Percentiles rank a stretch among this genome's conserved stretches.
Conservation (phyloP, 768 basidiomycete species). For the Hygrophoropsis aurantiaca region DNA sequence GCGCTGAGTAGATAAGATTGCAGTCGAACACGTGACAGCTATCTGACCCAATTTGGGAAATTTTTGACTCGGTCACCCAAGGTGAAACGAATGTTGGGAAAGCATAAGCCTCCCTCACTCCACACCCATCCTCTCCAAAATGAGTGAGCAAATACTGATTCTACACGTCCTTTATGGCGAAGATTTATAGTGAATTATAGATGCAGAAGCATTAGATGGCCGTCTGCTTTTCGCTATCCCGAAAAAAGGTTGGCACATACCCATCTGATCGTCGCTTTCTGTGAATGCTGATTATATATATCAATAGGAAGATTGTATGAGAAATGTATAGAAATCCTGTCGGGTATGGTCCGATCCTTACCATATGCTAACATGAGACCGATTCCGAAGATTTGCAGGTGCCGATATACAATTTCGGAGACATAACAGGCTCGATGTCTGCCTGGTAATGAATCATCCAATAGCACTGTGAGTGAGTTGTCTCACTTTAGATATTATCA, state of each 20-base stretch:
- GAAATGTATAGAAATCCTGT: conserved; percentile 81
- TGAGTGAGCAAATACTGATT: no score
- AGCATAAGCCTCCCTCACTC: no score
- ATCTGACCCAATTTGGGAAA: no score
- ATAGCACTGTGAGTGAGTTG: conserved; percentile 79
- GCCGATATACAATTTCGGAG: conserved; percentile 95
- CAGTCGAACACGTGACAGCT: no score
- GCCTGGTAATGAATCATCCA: conserved; percentile 88
- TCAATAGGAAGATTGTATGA: conserved; percentile 80
- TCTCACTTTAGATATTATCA: neutral
- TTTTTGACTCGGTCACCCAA: no score
- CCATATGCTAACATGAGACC: neutral
- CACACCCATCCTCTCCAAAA: no score
- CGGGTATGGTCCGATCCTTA: conserved; percentile 51
- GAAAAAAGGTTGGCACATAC: conserved; percentile 77
- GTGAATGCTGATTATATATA: neutral
- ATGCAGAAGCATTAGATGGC: conserved; percentile 79
- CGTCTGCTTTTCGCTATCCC: conserved; percentile 93
- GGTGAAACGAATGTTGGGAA: no score
- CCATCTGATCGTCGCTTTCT: conserved; percentile 2
- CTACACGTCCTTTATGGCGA: no score
- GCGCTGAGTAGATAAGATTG: no score
- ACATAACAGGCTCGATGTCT: conserved; percentile 86
- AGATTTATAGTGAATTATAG: conserved; percentile 26
- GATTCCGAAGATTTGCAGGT: conserved; percentile 43